phyloP scores from a whole-genome alignment of 768 basidiomycete genomes.

The Boletus subparvulus region DNA sequence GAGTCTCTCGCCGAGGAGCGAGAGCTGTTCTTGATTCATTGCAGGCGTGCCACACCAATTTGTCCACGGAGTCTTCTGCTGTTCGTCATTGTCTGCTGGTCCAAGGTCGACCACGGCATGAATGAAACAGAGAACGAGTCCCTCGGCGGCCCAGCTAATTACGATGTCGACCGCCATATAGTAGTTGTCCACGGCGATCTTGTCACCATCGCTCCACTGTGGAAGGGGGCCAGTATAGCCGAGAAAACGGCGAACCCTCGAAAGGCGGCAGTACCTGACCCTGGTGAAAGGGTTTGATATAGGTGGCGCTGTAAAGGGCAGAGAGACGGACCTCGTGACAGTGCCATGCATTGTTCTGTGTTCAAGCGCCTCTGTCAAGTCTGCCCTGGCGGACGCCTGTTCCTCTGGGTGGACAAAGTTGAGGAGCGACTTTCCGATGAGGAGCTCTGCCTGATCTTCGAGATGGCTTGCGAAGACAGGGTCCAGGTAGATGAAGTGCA shows the following conservation, averaged over 20 bases:
- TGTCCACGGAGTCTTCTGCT: constrained; percentile 71
- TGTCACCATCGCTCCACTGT: constrained; percentile 64
- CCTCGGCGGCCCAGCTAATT: constrained; percentile 86
- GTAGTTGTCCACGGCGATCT: constrained; percentile 64
- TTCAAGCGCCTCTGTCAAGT: constrained; percentile 72
- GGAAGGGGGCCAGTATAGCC: constrained; percentile 58
- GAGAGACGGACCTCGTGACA: constrained; percentile 61
- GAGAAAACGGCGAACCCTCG: constrained; percentile 68
- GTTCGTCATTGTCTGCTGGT: constrained; percentile 71
- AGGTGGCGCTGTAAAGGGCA: constrained; percentile 10
- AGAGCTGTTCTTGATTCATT: constrained; percentile 56
- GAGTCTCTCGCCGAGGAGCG: constrained; percentile 59
- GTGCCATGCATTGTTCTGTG: constrained; percentile 78
- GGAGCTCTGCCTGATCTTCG: constrained; percentile 61
- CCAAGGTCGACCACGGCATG: constrained; percentile 77
- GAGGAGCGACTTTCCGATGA: constrained; percentile 71
- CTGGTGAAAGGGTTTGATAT: constrained; percentile 39
- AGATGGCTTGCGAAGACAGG: constrained; percentile 76
- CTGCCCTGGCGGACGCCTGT: constrained; percentile 67
- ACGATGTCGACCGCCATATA: constrained; percentile 90
- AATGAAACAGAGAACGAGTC: constrained; percentile 84
- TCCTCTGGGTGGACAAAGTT: constrained; percentile 86
- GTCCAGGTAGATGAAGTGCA: constrained; percentile 81
- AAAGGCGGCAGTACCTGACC: constrained; percentile 77
- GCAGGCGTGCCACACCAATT: constrained; percentile 86